Evolutionary conservation across 176 grass and related monocot species (phyloP).

Genomic region (Zea luxurians): DNA sequence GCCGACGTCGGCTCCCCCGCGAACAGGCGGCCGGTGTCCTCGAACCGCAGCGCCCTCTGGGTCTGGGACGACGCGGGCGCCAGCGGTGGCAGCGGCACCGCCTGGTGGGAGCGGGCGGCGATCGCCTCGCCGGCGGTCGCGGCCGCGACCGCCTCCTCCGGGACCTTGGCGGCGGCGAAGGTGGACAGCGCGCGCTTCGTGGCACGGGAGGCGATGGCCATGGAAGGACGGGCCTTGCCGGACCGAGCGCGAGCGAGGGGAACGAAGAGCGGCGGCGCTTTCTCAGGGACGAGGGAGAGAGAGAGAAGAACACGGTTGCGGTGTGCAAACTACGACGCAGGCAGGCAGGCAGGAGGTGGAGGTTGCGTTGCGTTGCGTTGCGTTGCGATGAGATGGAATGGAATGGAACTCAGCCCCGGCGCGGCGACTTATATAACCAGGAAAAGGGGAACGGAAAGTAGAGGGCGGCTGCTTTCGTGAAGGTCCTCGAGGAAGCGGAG

Average conservation of each 20-base stretch:
- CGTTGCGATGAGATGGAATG: background rate
- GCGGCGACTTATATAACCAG: background rate
- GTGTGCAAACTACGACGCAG: background rate
- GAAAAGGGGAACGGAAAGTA: background rate
- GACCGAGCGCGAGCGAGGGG: background rate
- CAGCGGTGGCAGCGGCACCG: no score
- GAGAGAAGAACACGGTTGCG: background rate
- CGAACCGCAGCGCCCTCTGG: constrained; percentile 26
- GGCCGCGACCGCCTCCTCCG: constrained; percentile 48
- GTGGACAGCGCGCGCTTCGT: constrained; percentile 45
- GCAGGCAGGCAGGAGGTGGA: background rate
- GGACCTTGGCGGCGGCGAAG: constrained; percentile 53
- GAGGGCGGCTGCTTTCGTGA: constrained; percentile 15
- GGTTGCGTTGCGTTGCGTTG: no score
- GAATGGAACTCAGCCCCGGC: background rate
- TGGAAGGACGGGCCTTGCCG: constrained; percentile 33
- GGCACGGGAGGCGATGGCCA: constrained; percentile 60
- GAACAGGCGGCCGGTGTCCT: constrained; percentile 68
- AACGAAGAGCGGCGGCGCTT: background rate
- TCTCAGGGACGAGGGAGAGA: background rate
- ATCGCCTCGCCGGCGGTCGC: background rate
- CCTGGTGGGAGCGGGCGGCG: no score
- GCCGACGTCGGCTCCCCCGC: constrained; percentile 51
- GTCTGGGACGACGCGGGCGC: no score
- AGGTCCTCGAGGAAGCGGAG: constrained; percentile 27